These are phyloP conservation scores for Scleroderma bovista DNA, from an alignment of 768 basidiomycete species.

Conservation along the genomic window DNA sequence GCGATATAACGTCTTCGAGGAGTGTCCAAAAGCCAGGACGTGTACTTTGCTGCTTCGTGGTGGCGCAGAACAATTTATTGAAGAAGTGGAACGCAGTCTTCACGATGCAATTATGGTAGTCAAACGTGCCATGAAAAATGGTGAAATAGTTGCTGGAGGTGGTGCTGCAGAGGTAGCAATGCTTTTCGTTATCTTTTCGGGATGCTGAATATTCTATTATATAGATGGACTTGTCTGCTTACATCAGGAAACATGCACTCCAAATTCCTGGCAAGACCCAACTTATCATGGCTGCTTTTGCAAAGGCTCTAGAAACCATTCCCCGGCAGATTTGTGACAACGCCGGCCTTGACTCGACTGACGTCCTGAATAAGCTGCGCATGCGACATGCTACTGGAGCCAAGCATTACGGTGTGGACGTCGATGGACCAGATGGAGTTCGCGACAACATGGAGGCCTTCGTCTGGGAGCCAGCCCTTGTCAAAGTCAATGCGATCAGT, in stretches of 20 bases:
- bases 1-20: conserved; percentile 92
- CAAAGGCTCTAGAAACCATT: conserved; percentile 95
- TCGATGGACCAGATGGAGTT: conserved; percentile 83
- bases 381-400: conserved; percentile 92
- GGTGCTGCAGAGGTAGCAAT: conserved; percentile 86
- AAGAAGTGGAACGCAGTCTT: conserved; percentile 94
- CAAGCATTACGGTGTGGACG: conserved; percentile 91
- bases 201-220: neutral
- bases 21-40: conserved; percentile 90
- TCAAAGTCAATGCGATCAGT: conserved; percentile 92
- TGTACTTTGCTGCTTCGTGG: conserved; percentile 93
- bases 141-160: conserved; percentile 95
- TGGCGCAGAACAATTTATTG: conserved; percentile 98
- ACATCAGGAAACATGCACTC: conserved; percentile 85
- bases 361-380: conserved; percentile 93
- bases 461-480: conserved; percentile 96
- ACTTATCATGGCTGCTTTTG: conserved; percentile 90
- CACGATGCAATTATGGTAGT: conserved; percentile 99
- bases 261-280: conserved; percentile 95
- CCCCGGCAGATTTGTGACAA: conserved; percentile 99
- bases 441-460: conserved; percentile 97
- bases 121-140: conserved; percentile 92
- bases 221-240: conserved; percentile 96
- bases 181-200: neutral
- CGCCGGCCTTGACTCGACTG: conserved; percentile 95